These are phyloP conservation scores for Diplodia intermedia DNA, from an alignment of 2,329 filamentous ascomycete species.

Conservation along the genomic window DNA sequence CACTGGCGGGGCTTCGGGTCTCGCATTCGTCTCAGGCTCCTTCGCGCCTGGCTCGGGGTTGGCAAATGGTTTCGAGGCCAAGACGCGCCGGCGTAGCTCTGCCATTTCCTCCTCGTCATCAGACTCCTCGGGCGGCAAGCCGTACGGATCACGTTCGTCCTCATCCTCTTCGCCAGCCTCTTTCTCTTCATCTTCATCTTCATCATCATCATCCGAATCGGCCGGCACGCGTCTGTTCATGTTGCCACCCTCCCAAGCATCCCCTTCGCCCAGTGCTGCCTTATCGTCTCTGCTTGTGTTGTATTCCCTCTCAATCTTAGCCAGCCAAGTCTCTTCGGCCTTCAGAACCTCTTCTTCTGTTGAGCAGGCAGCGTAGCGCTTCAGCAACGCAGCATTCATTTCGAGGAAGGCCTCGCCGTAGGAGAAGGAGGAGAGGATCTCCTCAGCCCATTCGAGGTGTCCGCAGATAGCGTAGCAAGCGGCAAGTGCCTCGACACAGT, in stretches of 20 bases:
- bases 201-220: constrained; percentile 55
- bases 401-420: constrained; percentile 89
- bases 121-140: constrained; percentile 74
- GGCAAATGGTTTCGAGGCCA: constrained; percentile 87
- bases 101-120: constrained; percentile 92
- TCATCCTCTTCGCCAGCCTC: constrained; percentile 53
- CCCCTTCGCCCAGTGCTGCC: constrained; percentile 64
- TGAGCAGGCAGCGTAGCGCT: constrained; percentile 81
- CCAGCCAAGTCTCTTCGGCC: constrained; percentile 86
- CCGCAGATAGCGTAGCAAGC: constrained; percentile 94
- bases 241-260: constrained; percentile 92
- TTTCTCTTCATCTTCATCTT: constrained; percentile 45
- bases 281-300: constrained; percentile 74
- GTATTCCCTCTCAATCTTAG: constrained; percentile 88
- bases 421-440: constrained; percentile 81
- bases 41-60: constrained; percentile 61
- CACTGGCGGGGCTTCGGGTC: constrained; percentile 51
- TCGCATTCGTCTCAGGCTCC: constrained; percentile 66
- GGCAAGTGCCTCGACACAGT: constrained; percentile 93
- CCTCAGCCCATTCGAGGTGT: constrained; percentile 86
- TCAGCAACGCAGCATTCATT: constrained; percentile 84
- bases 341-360: constrained; percentile 84
- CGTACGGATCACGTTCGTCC: constrained; percentile 70
- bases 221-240: constrained; percentile 69
- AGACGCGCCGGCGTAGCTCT: constrained; percentile 85